Evolutionary conservation across 495 filamentous ascomycete genomes (phyloP), one percentile per base, ranked within the genome.

Genomic region (Penicillium flavigenum): DNA sequence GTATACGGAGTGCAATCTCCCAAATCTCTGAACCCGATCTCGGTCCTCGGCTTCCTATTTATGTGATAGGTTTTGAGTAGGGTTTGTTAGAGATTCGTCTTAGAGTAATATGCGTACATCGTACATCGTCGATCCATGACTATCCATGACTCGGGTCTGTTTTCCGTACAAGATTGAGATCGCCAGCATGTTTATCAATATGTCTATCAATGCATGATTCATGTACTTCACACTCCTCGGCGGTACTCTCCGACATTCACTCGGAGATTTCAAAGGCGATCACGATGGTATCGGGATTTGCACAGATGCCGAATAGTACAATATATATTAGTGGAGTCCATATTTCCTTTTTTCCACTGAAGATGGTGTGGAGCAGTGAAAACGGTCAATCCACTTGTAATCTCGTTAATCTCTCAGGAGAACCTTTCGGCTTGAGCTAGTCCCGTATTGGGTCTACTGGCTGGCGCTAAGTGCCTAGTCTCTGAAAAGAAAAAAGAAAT

Each of bases 201-300:
- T 14, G 31, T 11, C 11, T 34, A 34, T 12, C 31, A 34, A 34
- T 34, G 4, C 10, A 34, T 14, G 9, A 14, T 34, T 34, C 31
- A 34, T 5, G 31, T 12, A 34, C 31, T 34, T 34, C 11, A 4
- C 31, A 3, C 31, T 12, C 31, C 29, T 14, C 10, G 31, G 10
- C 31, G 10, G 31, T 34, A 31, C 10, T 31, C 2, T 14, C 31
- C 31, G 31, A 34, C 31, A 12, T 34, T 34, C 3, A 11, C 31
- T 32, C 31, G 31, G 31, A 34, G 31, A 34, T 12, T 34, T 14
- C 11, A 11, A 4, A 34, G 4, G 31, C 31, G 31, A 34, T 34
- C 31, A 34, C 11, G 11, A 10, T 34, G 29, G 29, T 34, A 29
- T 34, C 62, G 62, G 62, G 59, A 62, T 64, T 64, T 64, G 59